Evolutionary conservation across 2,329 filamentous ascomycete species (phyloP), one percentile per base, ranked within the genome.

Genomic region (Colletotrichum sp.): DNA sequence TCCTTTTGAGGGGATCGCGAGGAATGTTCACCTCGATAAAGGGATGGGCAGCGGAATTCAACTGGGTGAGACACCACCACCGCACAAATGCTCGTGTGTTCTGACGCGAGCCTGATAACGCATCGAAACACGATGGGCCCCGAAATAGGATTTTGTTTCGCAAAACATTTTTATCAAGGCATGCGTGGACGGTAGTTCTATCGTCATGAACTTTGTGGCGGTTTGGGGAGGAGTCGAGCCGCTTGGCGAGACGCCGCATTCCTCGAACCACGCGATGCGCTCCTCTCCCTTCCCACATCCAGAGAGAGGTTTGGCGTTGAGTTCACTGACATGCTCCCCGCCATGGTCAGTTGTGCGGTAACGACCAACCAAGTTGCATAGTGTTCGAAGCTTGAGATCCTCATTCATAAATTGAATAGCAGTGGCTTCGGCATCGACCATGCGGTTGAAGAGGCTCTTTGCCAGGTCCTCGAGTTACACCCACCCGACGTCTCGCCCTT

Each of bases 11-110:
- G 34, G 73, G 12, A 76, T 73, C n/a, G 7, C 6, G 32, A 49
- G 70, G 70, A 73, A 76, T 76, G 64, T 55, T 52, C 32, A 44
- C 30, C 18, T 57, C 64, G 73, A 73, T 76, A 68, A 73, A 76
- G 73, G 73, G 73, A 76, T 76, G 73, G 30, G 26, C 70, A 15
- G 28, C 30, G 73, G 73, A 76, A 73, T 73, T 57, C 64, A 60
- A 24, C 32, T 24, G 57, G 36, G 57, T 63, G 57, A 70, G 59
- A 70, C 57, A 70, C 30, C 36, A 30, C 24, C 55, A 59, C 55
- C n/a, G 44, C 44, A 57, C 52, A 24, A 26, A 49, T 49, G 24
- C 13, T 34, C 15, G 28, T 24, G 10, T n/a, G 26, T 28, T 15
- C 26, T 52, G 36, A 70, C 57, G 68, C 36, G 57, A 36, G 68